These are phyloP conservation scores for Xylaria nigripes DNA, from an alignment of 495 filamentous ascomycete species.

Conservation along the genomic window DNA sequence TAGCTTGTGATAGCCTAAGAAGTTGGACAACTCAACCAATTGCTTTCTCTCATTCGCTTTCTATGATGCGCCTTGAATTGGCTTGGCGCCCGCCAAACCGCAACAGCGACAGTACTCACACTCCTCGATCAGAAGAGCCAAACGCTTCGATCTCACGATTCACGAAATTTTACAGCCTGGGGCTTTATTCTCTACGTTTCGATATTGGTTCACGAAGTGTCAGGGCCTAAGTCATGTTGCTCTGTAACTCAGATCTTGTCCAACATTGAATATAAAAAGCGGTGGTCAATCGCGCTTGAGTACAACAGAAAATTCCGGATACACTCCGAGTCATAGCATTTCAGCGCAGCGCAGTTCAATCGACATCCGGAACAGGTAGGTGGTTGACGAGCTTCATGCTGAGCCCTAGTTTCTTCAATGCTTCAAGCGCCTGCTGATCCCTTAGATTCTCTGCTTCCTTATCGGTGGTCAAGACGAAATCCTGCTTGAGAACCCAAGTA, in stretches of 20 bases:
- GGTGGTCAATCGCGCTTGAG: too few relatives aligned
- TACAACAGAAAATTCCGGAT: too few relatives aligned
- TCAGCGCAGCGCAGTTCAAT: neutral
- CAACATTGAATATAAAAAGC: neutral
- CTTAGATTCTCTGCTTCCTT: slow-evolving; percentile 62
- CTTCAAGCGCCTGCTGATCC: slow-evolving; percentile 62
- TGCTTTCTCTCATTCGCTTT: too few relatives aligned
- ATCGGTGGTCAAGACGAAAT: slow-evolving; percentile 67
- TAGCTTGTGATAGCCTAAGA: neutral
- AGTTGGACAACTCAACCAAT: neutral
- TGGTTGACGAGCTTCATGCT: slow-evolving; percentile 73
- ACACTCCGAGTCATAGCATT: neutral
- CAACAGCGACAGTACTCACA: neutral
- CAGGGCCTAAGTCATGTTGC: neutral
- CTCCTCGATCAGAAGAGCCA: neutral
- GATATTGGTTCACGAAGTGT: neutral
- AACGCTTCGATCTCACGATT: neutral
- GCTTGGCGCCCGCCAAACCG: neutral
- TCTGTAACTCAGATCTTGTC: neutral
- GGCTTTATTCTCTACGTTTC: neutral
- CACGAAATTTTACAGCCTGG: neutral
- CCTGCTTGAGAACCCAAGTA: slow-evolving; percentile 54
- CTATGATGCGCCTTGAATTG: too few relatives aligned
- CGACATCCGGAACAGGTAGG: slow-evolving; percentile 60
- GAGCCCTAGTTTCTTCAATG: slow-evolving; percentile 61